Evolutionary conservation across 2,329 filamentous ascomycete genomes (phyloP).

Genomic region (Talaromyces marneffei): DNA sequence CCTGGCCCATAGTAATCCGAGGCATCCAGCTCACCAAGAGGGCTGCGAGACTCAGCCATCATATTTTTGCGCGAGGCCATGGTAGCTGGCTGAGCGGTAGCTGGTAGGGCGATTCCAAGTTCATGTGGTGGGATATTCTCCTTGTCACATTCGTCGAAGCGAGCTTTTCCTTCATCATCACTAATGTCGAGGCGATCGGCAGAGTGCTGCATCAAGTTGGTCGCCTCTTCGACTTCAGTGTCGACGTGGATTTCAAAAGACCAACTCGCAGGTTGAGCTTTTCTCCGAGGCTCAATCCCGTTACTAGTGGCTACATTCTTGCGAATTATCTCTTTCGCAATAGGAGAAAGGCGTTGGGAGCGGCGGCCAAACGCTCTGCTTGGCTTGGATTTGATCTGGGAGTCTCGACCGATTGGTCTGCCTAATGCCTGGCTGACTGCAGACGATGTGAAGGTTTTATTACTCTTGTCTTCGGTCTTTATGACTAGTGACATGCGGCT

Average conservation of each 20-base stretch:
- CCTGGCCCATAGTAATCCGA: slow-evolving; percentile 63
- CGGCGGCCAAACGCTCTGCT: slow-evolving; percentile 61
- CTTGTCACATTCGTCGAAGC: slow-evolving; percentile 66
- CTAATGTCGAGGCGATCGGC: slow-evolving; percentile 82
- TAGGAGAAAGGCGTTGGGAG: slow-evolving; percentile 50
- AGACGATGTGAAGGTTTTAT: slow-evolving; percentile 31
- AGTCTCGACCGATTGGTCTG: slow-evolving; percentile 75
- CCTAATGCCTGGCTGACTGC: slow-evolving; percentile 49
- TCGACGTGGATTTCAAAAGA: slow-evolving; percentile 95
- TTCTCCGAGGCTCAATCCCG: slow-evolving; percentile 17
- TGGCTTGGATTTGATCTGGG: slow-evolving; percentile 60
- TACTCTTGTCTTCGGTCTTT: slow-evolving; percentile 14
- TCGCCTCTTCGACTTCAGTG: slow-evolving; percentile 80
- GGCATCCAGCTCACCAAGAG: slow-evolving; percentile 62
- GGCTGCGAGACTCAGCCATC: slow-evolving; percentile 58
- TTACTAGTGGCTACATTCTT: neutral
- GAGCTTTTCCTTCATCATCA: slow-evolving; percentile 59
- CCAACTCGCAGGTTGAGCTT: slow-evolving; percentile 54
- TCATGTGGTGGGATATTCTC: slow-evolving; percentile 78
- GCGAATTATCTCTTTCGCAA: slow-evolving; percentile 40
- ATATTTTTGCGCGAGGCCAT: slow-evolving; percentile 40
- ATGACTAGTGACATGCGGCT: slow-evolving; percentile 29
- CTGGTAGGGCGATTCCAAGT: slow-evolving; percentile 56
- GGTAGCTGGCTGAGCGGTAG: slow-evolving; percentile 20
- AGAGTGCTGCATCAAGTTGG: slow-evolving; percentile 86